Conservation (phyloP, 2,329 filamentous ascomycete genomes). For the Aspergillus sp. region DNA sequence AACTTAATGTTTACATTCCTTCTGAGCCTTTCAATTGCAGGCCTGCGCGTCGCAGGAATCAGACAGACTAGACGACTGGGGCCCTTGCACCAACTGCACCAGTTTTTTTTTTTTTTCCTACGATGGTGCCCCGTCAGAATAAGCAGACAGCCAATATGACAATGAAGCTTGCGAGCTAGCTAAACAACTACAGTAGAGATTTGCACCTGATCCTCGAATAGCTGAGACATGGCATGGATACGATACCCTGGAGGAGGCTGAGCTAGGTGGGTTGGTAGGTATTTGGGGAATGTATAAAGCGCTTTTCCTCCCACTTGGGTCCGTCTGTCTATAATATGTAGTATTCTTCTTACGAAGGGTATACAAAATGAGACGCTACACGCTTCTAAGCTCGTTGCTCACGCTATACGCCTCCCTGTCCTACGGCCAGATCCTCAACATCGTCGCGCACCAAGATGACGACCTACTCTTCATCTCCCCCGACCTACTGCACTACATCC, state of each 20-base stretch:
- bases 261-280: neutral
- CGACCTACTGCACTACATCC: slow-evolving; percentile 14
- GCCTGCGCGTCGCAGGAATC: too few relatives aligned
- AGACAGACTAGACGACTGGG: too few relatives aligned
- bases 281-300: neutral
- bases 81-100: neutral
- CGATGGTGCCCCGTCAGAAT: neutral
- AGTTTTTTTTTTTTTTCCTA: too few relatives aligned
- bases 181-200: neutral
- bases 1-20: neutral
- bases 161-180: neutral
- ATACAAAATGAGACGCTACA: neutral
- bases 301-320: neutral
- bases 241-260: neutral
- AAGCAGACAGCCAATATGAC: neutral
- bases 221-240: neutral
- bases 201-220: neutral
- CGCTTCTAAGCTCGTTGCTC: neutral
- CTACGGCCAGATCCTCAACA: slow-evolving; percentile 14
- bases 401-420: neutral
- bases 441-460: slow-evolving; percentile 22
- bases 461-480: slow-evolving; percentile 21
- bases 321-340: neutral
- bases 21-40: too few relatives aligned
- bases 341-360: neutral